Base-by-base conservation (phyloP, 768 basidiomycete species). In the Suillus americanus region DNA sequence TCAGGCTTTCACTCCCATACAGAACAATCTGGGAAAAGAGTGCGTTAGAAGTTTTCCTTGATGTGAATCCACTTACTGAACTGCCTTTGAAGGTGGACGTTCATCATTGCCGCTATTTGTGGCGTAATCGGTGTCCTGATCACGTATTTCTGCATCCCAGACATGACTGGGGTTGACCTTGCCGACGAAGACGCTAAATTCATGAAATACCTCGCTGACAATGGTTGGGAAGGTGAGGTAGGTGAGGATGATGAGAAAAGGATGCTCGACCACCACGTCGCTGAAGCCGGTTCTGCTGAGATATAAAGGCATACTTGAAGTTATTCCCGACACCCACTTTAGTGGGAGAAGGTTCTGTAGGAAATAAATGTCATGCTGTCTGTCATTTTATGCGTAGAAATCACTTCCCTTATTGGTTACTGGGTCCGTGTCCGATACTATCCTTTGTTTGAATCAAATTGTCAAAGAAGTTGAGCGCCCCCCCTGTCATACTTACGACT, bases 1-100 rank as follows among this genome's bases (percentile, higher is more conserved):
- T 0, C 88, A 90, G 69, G 86, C 83, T 1, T 89, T 89, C 72
- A 89, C 87, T 3, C 89, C 89, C 4, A 89, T 90, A 65, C 85
- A 88, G 69, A 77, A 78, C 62, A 81, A 89, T 70, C 83, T 89
- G n/a, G 89, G 89, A 16, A 85, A 88, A 70, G 83, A 80, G 85
- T 85, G 69, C 53, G 78, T 73, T 59, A 53, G 5, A 23, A 61
- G 0, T 33, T 30, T 56, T 63, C 62, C 60, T 60, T 30, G 54
- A 18, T 56, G 38, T 59, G 14, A 20, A 23, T 33, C 60, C 4
- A 25, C 30, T 60, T 12, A 9, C 25, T 54, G 3, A 51, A 38
- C 48, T 66, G 13, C 66, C 60, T 60, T 28, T 54, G 43, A 68
- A 87, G 85, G 66, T 88, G 86, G 86, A 88, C 86, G 5, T 89